Base-by-base conservation (phyloP, 441 rosid species). In the Mallotus repandus region DNA sequence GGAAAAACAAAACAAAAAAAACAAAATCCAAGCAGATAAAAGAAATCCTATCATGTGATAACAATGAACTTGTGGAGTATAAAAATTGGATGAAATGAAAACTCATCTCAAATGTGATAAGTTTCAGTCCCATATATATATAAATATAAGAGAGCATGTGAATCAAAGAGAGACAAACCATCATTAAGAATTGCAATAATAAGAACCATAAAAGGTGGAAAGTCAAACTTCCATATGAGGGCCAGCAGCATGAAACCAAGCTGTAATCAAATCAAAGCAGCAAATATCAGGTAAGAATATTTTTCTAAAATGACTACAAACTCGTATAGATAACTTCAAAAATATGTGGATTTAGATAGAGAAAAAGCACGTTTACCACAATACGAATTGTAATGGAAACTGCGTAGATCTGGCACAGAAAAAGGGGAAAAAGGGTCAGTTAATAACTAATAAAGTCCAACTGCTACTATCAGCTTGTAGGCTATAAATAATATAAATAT, bases 181-280 rank as follows among this genome's bases (percentile, higher is more conserved):
- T 96, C 99, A 74, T 96, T 96, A 49, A 93, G 93, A 76, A 96
- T 90, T 38, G 99, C 99, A 62, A 96, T 96, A 72, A 93, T 90
- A 83, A 96, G 97, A 84, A 96, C 98, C 98, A 96, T 96, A 80
- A 96, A 96, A 50, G 99, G 99, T 48, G 99, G 99, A 77, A 96
- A 96, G 79, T 96, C 99, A 74, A 96, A 96, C 88, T 87, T 73
- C 97, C 99, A 96, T 77, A 96, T 88, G 74, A 96, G 97, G 11
- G 98, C 98, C 79, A 96, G 85, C 59, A 96, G 88, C 99, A 96
- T 91, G 87, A 96, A 96, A 70, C 96, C 96, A 79, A 90, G 87
- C 96, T 90, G 84, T 53, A 81, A 29, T 69, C 75, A 38, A 41
- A 21, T 56, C 11, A 76, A 70, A 62, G 16, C 75, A 61, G 46